Evolutionary conservation across 2,329 filamentous ascomycete genomes (phyloP), one percentile per base, ranked within the genome.

Genomic region (Aspergillus vadensis): DNA sequence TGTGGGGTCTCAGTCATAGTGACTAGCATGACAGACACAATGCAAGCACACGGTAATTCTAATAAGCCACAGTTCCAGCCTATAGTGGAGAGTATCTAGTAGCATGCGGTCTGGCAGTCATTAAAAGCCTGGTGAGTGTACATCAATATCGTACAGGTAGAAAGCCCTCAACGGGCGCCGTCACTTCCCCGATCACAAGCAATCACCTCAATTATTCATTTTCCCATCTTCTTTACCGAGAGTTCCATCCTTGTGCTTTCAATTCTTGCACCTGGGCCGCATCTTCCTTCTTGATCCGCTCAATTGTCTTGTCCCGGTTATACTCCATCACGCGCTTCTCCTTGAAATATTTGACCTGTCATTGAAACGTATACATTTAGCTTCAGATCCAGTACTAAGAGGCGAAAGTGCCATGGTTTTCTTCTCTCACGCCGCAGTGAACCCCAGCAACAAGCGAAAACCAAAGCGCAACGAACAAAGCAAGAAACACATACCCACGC

Each of bases 271-370:
- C 82, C 76, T 85, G 82, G 65, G 84, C 81, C 12, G 90, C 91
- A 64, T 90, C 90, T 75, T 94, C 89, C 50, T 83, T 84, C 73
- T 89, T 84, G 69, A 97, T 85, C 73, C 87, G 86, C 69, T 90
- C 88, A 65, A 97, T 81, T 23, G 91, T 90, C 78, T 88, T 83
- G 72, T 91, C 89, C 78, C 94, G 92, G 70, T 96, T 91, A 72
- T 91, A 85, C 69, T 99, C 95, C 79, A 96, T 94, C 38, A 98
- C 91, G 70, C 95, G 85, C 80, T 92, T 90, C 78, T 97, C 93
- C 82, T 98, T 97, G 80, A 99, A 99, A 78, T 99, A 98, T 79
- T 92, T 92, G 63, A 97, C 91, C 91, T 95, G 69, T 57, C 67
- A 30, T n/a, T 14, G 4, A 4, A 6, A 48, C 14, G 23, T 50